A percentile compares a stretch with the other conserved stretches of the same genome.
phyloP scores from a whole-genome alignment of 495 filamentous ascomycete species.

The Trichocladium antarcticum region DNA sequence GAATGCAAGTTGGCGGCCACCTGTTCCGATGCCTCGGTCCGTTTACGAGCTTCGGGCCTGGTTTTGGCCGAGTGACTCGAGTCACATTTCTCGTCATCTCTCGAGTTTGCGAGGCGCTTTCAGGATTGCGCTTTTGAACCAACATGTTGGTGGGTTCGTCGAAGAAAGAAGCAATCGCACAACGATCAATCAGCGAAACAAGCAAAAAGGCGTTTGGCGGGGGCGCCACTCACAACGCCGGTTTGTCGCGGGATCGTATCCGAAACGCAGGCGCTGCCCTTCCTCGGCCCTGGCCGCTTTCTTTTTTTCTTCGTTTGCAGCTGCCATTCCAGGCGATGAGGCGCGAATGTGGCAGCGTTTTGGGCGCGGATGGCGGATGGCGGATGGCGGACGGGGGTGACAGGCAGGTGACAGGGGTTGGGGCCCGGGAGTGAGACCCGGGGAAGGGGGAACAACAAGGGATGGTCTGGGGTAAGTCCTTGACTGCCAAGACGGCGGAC shows the following conservation, averaged over 20 bases:
- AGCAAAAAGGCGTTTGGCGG: background rate
- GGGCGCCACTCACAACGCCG: too few relatives aligned
- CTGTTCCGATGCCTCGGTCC: background rate
- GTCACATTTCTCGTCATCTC: background rate
- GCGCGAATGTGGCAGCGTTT: background rate
- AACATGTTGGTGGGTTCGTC: too few relatives aligned
- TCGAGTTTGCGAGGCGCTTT: background rate
- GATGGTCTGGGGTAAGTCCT: conserved; percentile 1
- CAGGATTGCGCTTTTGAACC: conserved; percentile 2
- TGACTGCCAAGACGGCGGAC: conserved; percentile 13
- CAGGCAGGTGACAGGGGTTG: conserved; percentile 5
- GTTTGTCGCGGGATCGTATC: too few relatives aligned
- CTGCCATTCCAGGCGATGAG: conserved; percentile 17
- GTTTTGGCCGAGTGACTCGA: background rate
- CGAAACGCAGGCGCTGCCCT: too few relatives aligned
- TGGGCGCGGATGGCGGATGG: background rate
- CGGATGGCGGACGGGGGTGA: background rate
- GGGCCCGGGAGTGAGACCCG: conserved; percentile 9
- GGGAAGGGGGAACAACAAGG: conserved; percentile 6
- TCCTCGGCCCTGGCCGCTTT: background rate
- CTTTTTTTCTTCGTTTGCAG: background rate
- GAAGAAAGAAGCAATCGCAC: conserved; percentile 3
- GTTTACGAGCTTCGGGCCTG: background rate
- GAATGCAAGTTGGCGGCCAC: background rate
- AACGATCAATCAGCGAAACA: background rate